These are phyloP conservation scores for Boletus semigastroideus DNA, from an alignment of 1,284 basidiomycete species.

Conservation along the genomic window DNA sequence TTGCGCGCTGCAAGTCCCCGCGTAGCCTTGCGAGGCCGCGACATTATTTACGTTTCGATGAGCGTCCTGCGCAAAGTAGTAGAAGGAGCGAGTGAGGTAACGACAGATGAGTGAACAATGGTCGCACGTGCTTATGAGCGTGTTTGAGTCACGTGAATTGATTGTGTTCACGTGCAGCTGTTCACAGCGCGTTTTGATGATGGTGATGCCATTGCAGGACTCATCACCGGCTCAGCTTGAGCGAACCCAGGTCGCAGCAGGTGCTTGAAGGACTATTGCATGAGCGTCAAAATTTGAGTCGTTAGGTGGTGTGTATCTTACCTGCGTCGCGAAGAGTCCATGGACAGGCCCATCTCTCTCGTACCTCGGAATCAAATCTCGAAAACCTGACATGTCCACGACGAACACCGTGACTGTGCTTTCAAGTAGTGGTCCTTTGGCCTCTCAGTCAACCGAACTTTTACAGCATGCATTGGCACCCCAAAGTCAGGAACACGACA, in stretches of 20 bases:
- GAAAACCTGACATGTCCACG: constrained; percentile 12
- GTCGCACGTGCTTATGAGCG: constrained; percentile 23
- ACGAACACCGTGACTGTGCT: constrained; percentile 2
- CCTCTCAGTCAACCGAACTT: constrained; percentile 34
- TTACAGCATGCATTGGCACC: constrained; percentile 34
- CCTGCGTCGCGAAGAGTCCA: constrained; percentile 1
- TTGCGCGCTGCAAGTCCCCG: constrained; percentile 12
- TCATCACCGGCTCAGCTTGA: neutral
- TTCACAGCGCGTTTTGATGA: neutral
- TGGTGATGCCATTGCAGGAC: too few species aligned
- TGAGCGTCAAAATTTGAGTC: constrained; percentile 5
- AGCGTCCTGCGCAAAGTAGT: constrained; percentile 31
- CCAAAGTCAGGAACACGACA: constrained; percentile 15
- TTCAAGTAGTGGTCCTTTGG: constrained; percentile 21
- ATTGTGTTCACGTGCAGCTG: constrained; percentile 24
- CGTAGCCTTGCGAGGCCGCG: constrained; percentile 14
- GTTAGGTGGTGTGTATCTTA: neutral
- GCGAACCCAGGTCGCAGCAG: neutral
- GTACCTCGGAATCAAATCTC: constrained; percentile 8
- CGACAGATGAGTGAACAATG: constrained; percentile 7
- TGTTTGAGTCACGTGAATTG: constrained; percentile 32
- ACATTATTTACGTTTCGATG: constrained; percentile 17
- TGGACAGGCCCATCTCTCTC: constrained; percentile 33
- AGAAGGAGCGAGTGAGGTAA: constrained; percentile 29
- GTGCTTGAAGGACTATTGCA: constrained; percentile 1